These are phyloP conservation scores for Eragrostis curvula DNA, from an alignment of 176 grass and related monocot genomes.

Conservation along the genomic window DNA sequence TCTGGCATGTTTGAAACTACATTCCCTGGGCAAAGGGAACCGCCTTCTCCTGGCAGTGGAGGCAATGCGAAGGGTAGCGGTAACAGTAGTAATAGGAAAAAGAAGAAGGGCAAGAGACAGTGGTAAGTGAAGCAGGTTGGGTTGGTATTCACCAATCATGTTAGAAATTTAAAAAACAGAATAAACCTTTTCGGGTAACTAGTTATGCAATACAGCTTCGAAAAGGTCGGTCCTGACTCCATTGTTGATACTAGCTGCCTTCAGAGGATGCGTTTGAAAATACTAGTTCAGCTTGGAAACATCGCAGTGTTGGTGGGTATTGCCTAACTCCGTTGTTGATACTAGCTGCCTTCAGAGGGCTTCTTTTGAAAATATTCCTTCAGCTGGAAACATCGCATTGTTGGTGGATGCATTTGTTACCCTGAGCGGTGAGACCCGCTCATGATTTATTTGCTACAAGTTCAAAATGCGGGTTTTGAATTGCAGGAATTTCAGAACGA, in stretches of 20 bases:
- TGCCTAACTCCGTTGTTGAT: background rate
- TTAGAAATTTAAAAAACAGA: background rate
- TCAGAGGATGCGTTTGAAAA: background rate
- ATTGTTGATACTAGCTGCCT: background rate
- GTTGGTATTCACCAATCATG: background rate
- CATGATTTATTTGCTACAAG: background rate
- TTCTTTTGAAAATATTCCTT: no score
- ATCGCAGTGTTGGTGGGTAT: background rate
- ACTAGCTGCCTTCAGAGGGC: no score
- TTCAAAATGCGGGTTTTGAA: constrained; percentile 19
- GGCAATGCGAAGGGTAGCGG: constrained; percentile 46
- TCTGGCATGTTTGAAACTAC: constrained; percentile 78
- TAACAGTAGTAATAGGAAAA: constrained; percentile 57
- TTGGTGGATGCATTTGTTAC: no score
- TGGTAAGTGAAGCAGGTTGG: constrained; percentile 54
- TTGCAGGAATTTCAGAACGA: background rate
- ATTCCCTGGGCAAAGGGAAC: constrained; percentile 43
- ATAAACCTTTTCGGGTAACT: constrained; percentile 30
- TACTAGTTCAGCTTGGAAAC: constrained; percentile 17
- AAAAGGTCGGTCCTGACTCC: background rate
- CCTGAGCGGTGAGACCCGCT: background rate
- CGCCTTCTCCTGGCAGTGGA: constrained; percentile 51
- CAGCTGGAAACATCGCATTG: no score
- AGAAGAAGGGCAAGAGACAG: constrained; percentile 84
- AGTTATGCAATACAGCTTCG: constrained; percentile 1